Evolutionary conservation across 2,329 filamentous ascomycete genomes (phyloP).

Genomic region (Fusarium falciforme): DNA sequence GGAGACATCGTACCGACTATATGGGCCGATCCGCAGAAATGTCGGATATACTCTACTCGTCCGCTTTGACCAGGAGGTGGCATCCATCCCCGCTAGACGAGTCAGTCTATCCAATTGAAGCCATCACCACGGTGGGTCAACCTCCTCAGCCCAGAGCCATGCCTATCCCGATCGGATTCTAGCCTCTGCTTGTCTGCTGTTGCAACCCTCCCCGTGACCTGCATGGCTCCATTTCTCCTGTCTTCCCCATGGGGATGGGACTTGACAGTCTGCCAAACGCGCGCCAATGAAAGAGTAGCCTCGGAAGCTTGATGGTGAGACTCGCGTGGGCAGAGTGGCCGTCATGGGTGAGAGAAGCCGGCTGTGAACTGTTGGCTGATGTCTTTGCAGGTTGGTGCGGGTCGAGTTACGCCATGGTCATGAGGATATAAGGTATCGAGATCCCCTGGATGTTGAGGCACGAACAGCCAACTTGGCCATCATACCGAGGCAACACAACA

Average conservation of each 20-base stretch:
- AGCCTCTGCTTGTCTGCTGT: conserved; percentile 1
- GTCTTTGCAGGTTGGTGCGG: background rate
- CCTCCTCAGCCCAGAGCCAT: background rate
- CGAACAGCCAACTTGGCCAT: background rate
- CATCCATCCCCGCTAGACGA: background rate
- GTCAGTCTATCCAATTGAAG: conserved; percentile 9
- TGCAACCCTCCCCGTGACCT: background rate
- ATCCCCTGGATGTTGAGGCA: background rate
- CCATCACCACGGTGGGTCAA: background rate
- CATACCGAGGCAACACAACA: background rate
- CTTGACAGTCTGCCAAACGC: background rate
- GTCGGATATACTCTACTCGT: conserved; percentile 28
- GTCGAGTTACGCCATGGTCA: background rate
- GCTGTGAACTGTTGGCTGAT: background rate
- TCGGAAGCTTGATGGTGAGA: background rate
- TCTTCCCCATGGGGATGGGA: conserved; percentile 33
- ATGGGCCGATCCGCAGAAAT: conserved; percentile 33
- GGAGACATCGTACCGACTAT: conserved; percentile 13
- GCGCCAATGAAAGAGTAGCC: background rate
- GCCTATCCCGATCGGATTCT: conserved; percentile 4
- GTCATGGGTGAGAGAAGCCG: background rate
- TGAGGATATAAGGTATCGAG: conserved; percentile 7
- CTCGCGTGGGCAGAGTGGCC: background rate
- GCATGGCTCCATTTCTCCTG: conserved; percentile 1
- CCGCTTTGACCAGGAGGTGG: background rate